These are phyloP conservation scores for Chalciporus sphaerocephalus DNA, from an alignment of 768 basidiomycete genomes.

Conservation along the genomic window DNA sequence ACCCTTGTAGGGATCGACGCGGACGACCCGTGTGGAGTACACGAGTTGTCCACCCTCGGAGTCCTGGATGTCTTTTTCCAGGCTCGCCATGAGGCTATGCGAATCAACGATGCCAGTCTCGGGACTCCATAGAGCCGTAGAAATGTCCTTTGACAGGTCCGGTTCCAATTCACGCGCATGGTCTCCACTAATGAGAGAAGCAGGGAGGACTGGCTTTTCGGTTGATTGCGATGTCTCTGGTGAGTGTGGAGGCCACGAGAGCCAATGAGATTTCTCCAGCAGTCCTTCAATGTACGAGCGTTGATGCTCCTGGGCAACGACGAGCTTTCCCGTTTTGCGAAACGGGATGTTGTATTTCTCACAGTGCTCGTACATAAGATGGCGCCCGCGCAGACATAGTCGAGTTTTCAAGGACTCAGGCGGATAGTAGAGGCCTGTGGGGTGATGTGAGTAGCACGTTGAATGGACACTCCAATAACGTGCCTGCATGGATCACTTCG, in stretches of 20 bases:
- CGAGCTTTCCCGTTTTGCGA: constrained; percentile 80
- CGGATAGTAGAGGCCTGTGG: constrained; percentile 79
- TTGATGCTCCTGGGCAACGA: constrained; percentile 74
- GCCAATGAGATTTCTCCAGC: constrained; percentile 52
- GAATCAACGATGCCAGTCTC: constrained; percentile 90
- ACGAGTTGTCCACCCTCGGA: constrained; percentile 67
- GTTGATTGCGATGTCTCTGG: constrained; percentile 12
- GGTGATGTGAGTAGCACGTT: background rate
- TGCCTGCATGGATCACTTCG: constrained; percentile 91
- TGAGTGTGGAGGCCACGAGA: constrained; percentile 49
- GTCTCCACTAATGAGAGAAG: constrained; percentile 61
- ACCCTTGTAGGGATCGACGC: constrained; percentile 64
- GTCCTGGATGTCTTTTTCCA: constrained; percentile 78
- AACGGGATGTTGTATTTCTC: constrained; percentile 55
- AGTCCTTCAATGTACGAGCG: constrained; percentile 66
- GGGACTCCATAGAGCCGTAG: constrained; percentile 73
- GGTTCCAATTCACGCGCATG: constrained; percentile 78
- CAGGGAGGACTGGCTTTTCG: constrained; percentile 47
- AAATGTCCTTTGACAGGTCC: constrained; percentile 66
- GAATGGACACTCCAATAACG: background rate
- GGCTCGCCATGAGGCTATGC: constrained; percentile 73
- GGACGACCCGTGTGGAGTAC: constrained; percentile 76
- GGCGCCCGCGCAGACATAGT: constrained; percentile 81
- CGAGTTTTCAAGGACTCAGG: constrained; percentile 76
- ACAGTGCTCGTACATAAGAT: constrained; percentile 80